Evolutionary conservation across 169 alveolate genomes (phyloP).

Genomic region (Eimeria brunetti): DNA sequence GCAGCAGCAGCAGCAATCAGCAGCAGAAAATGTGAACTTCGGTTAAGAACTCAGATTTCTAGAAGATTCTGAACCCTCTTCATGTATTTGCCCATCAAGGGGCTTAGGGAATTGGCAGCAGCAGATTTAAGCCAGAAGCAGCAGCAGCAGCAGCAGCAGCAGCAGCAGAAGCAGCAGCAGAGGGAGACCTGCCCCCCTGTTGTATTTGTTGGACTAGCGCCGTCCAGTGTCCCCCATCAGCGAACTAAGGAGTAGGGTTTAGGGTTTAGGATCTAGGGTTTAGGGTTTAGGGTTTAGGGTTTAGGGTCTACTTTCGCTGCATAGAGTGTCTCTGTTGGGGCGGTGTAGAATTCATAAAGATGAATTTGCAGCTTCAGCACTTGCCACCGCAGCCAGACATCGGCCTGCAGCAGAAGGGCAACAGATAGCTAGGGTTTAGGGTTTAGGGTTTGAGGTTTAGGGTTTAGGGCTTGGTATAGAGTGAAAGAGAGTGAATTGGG

Average conservation of each 20-base stretch:
- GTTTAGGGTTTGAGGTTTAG: background rate
- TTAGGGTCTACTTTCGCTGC: slow-evolving; percentile 39
- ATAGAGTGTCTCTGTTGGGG: slow-evolving; percentile 33
- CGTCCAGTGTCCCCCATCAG: background rate
- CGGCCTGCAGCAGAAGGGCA: slow-evolving; percentile 1
- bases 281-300: slow-evolving; percentile 17
- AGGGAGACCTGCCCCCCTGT: background rate
- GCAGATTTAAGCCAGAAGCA: background rate
- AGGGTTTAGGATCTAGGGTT: slow-evolving; percentile 40
- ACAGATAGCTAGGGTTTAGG: background rate
- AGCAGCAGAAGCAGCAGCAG: slow-evolving; percentile 14
- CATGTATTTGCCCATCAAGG: too few species aligned
- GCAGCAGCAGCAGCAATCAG: background rate
- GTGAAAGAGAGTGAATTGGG: background rate
- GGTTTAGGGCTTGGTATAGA: background rate
- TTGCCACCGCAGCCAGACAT: slow-evolving; percentile 62
- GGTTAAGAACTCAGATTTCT: too few species aligned
- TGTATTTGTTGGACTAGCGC: background rate
- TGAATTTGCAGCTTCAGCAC: slow-evolving; percentile 62
- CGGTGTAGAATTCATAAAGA: slow-evolving; percentile 29
- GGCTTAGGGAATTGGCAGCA: background rate
- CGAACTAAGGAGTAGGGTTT: background rate
- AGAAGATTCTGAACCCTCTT: too few species aligned
- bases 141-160: background rate
- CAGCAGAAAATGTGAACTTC: too few species aligned